Conservation (phyloP, 768 basidiomycete genomes). For the Mycena capillaripes region DNA sequence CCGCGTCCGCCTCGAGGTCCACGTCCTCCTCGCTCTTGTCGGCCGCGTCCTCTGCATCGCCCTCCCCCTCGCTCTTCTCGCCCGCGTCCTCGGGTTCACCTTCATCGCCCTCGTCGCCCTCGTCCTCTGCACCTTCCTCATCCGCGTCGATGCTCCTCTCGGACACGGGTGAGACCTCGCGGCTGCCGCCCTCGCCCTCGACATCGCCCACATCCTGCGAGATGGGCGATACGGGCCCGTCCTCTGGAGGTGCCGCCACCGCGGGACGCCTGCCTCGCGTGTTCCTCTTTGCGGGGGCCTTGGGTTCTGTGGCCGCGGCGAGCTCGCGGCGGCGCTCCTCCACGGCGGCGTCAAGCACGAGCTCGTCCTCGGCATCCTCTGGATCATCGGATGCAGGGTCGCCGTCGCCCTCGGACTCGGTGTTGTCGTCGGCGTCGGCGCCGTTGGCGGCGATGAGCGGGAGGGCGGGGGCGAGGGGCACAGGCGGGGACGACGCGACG, state of each 20-base stretch:
- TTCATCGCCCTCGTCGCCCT: slow-evolving; percentile 31
- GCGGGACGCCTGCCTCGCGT: slow-evolving; percentile 27
- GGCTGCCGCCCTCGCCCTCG: slow-evolving; percentile 31
- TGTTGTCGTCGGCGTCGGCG: slow-evolving; percentile 43
- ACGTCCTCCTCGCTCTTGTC: slow-evolving; percentile 38
- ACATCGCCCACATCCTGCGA: slow-evolving; percentile 37
- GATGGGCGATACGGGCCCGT: slow-evolving; percentile 32
- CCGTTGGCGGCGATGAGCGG: slow-evolving; percentile 30
- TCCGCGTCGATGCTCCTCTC: slow-evolving; percentile 45
- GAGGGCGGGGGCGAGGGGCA: slow-evolving; percentile 21
- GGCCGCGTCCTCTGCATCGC: slow-evolving; percentile 36
- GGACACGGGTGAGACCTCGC: slow-evolving; percentile 33
- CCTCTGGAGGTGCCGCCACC: neutral
- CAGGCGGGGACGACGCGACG: slow-evolving; percentile 24
- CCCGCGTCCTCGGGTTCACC: slow-evolving; percentile 36
- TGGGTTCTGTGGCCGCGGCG: slow-evolving; percentile 33
- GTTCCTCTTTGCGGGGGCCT: slow-evolving; percentile 28
- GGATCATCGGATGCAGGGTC: slow-evolving; percentile 45
- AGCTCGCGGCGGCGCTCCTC: slow-evolving; percentile 18
- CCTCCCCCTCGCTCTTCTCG: slow-evolving; percentile 40
- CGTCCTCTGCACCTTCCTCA: slow-evolving; percentile 41
- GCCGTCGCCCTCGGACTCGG: slow-evolving; percentile 43
- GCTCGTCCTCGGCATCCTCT: slow-evolving; percentile 49
- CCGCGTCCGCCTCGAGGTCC: slow-evolving; percentile 33
- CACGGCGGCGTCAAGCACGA: slow-evolving; percentile 28